Base-by-base conservation (phyloP, 2,329 filamentous ascomycete species). In the Aspergillus cejpii region DNA sequence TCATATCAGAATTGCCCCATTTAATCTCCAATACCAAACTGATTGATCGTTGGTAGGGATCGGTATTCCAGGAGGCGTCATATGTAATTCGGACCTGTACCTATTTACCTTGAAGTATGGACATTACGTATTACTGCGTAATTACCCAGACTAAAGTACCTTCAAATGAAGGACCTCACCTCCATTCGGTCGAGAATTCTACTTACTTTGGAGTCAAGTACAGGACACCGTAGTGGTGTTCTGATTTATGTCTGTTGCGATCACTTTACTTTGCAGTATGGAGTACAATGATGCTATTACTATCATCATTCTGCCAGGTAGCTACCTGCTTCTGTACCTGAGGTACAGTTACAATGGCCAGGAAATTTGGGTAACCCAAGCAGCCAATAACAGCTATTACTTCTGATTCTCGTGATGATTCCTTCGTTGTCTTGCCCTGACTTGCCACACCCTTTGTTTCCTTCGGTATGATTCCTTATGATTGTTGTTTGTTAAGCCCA, bases 201-300 rank as follows among this genome's bases (percentile, higher is more conserved):
- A 17, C 6, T 5, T 20, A 10, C 15, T 17, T 17, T 7, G 15
- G 8, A 33, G 29, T 33, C 29, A 6, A 14, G 29, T 33, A 17
- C 14, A 33, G 14, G 14, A 19, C 29, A 21, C 45, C 38, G 43
- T 34, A 41, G 5, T 12, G 6, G 29, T 37, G 6, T n/a, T 24
- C 39, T 23, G 19, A 33, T 28, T 31, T 14, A 19, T 41, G 12
- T 17, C 39, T 45, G 37, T 23, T 37, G 37, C 40, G n/a, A n/a
- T 43, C 20, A 31, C 36, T 38, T 44, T 41, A 42, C 48, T 46
- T 44, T 49, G 44, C 40, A 31, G 41, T 46, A 44, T 44, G 45
- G 31, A 31, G 41, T 43, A 42, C n/a, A n/a, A n/a, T n/a, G 12
- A 6, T 29, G 15, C 11, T 8, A 29, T 29, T 7, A 8, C 10